Base-by-base conservation (phyloP, 495 filamentous ascomycete genomes). In the Chaetomium cochliodes region DNA sequence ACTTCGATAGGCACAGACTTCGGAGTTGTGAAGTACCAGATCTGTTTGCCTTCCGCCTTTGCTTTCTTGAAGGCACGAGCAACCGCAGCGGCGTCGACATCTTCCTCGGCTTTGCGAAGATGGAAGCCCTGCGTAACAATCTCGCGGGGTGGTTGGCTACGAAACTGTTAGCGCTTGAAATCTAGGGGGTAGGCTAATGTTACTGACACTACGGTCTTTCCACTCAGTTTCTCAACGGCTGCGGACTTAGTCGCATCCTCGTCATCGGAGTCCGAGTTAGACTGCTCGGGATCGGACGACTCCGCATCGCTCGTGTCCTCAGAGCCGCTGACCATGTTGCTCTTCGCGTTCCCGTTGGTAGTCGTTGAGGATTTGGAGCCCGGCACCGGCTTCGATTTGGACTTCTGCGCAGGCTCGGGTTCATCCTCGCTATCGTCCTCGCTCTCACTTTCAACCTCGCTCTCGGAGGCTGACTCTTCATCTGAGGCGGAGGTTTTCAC, bases 21-120 rank as follows among this genome's bases (percentile, higher is more conserved):
- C 1, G 80, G 80, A 13, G 76, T 76, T 0, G 79, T 82, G 58
- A 82, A 82, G 64, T 80, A 81, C 80, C 79, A 82, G 28, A 82
- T 71, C 61, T 82, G 79, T 70, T 82, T 81, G 69, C 79, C 80
- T 37, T 80, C 71, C 9, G 76, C 46, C 58, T 79, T 78, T 47
- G 79, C 72, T n/a, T 78, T 75, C 57, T 64, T 76, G 61, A 81
- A 78, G 44, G 76, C 54, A 53, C 70, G 57, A 50, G 76, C 73
- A 65, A 80, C 67, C 61, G 78, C 68, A 55, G 75, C 64, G 62
- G 76, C 70, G 63, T 78, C 70, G 71, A 77, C 61, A 44, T 67
- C 58, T 0, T 69, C 68, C 20, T 67, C 68, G 4, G 72, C 73
- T 50, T 73, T 72, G 16, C 73, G 76, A 51, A 78, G 55, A 8